A percentile compares a stretch with the other conserved stretches of the same genome.
phyloP scores from a whole-genome alignment of 2,329 filamentous ascomycete species.

The Rhinocladiella similis region DNA sequence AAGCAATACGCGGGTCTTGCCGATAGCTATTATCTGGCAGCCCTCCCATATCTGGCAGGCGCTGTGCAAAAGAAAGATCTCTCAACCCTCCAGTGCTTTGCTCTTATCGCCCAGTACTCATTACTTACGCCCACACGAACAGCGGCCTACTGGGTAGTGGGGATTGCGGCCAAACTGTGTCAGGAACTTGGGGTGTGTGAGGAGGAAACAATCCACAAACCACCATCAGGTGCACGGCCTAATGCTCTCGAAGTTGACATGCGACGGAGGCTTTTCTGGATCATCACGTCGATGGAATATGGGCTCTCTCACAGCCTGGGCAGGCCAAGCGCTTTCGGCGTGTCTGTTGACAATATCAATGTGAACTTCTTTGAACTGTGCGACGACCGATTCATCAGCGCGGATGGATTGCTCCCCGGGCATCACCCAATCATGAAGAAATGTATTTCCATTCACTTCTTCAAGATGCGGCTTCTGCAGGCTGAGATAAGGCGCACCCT shows the following conservation, averaged over 20 bases:
- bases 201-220: slow-evolving; percentile 78
- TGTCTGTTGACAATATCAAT: slow-evolving; percentile 77
- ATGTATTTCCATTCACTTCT: slow-evolving; percentile 86
- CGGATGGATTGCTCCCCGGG: slow-evolving; percentile 67
- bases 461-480: slow-evolving; percentile 85
- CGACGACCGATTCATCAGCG: slow-evolving; percentile 80
- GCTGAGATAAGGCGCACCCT: slow-evolving; percentile 82
- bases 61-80: slow-evolving; percentile 86
- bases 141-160: slow-evolving; percentile 90
- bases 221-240: slow-evolving; percentile 58
- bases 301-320: slow-evolving; percentile 86
- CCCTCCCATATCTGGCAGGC: slow-evolving; percentile 78
- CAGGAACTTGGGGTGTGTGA: slow-evolving; percentile 86
- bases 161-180: slow-evolving; percentile 80
- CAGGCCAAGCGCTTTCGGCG: slow-evolving; percentile 80
- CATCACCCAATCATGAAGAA: slow-evolving; percentile 79
- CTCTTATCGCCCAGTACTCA: slow-evolving; percentile 87
- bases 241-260: slow-evolving; percentile 82
- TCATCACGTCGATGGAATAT: slow-evolving; percentile 82
- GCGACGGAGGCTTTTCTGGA: slow-evolving; percentile 85
- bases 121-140: slow-evolving; percentile 87
- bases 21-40: slow-evolving; percentile 91
- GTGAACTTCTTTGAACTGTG: slow-evolving; percentile 81
- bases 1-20: slow-evolving; percentile 88
- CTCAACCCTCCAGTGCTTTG: slow-evolving; percentile 84